Conservation (phyloP, 2,329 filamentous ascomycete genomes). For the Colletotrichum cereale region DNA sequence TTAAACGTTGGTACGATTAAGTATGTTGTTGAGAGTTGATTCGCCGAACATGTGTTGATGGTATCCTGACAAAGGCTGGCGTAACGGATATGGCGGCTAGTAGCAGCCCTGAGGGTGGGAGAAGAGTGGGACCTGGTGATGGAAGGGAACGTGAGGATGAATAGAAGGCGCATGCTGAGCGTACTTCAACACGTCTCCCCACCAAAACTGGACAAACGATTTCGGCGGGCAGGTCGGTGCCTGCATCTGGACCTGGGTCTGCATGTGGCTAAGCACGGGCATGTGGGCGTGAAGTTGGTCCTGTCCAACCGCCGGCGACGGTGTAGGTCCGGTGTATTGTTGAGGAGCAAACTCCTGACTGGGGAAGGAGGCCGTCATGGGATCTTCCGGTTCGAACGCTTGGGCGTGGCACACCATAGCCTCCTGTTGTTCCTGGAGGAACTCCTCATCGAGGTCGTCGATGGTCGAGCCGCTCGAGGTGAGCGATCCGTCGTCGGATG, state of each 20-base stretch:
- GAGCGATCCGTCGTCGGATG: constrained; percentile 68
- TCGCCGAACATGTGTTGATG: neutral
- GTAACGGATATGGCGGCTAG: constrained; percentile 48
- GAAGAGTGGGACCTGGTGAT: constrained; percentile 66
- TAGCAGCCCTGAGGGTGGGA: constrained; percentile 65
- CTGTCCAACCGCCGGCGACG: constrained; percentile 43
- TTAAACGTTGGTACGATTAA: constrained; percentile 12
- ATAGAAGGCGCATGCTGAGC: constrained; percentile 62
- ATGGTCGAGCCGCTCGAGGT: constrained; percentile 66
- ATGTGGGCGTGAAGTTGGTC: constrained; percentile 48
- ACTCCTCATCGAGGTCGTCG: constrained; percentile 64
- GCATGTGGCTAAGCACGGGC: constrained; percentile 51
- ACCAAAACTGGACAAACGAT: constrained; percentile 61
- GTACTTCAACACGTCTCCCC: constrained; percentile 67
- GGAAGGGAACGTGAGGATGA: constrained; percentile 64
- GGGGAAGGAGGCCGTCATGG: constrained; percentile 55
- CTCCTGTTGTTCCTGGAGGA: constrained; percentile 58
- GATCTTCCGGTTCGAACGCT: constrained; percentile 62
- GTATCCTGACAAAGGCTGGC: neutral
- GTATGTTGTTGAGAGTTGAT: neutral
- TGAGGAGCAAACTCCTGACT: constrained; percentile 61
- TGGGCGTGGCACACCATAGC: constrained; percentile 57
- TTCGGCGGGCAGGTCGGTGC: constrained; percentile 57
- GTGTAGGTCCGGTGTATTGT: constrained; percentile 58
- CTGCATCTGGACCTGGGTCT: constrained; percentile 50